phyloP scores from a whole-genome alignment of 2,329 filamentous ascomycete genomes.

The Eurotiales sp. region DNA sequence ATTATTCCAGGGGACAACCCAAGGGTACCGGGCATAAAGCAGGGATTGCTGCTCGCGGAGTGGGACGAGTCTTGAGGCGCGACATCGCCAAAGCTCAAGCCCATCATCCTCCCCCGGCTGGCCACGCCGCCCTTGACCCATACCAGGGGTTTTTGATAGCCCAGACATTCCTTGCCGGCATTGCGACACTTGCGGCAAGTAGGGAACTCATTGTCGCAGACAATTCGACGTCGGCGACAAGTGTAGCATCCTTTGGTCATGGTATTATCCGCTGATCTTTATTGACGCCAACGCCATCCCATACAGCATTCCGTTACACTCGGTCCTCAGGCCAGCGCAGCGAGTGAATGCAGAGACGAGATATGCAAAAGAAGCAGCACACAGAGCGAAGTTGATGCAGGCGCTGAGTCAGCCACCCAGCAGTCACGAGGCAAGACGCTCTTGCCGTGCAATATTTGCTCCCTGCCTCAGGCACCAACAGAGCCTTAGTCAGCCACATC shows the following conservation, averaged over 20 bases:
- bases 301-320: background rate
- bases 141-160: constrained; percentile 40
- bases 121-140: constrained; percentile 44
- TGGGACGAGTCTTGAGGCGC: constrained; percentile 13
- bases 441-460: no score
- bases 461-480: no score
- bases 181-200: constrained; percentile 41
- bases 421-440: no score
- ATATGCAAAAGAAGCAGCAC: no score
- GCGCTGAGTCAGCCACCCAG: background rate
- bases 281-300: background rate
- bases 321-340: no score
- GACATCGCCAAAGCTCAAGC: constrained; percentile 47
- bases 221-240: constrained; percentile 42
- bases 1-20: background rate
- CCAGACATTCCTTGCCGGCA: constrained; percentile 42
- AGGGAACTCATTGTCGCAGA: constrained; percentile 41
- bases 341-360: no score
- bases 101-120: constrained; percentile 50
- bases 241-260: constrained; percentile 44
- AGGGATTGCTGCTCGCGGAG: background rate
- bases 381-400: background rate
- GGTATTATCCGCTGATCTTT: constrained; percentile 12
- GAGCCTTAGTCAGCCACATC: no score
- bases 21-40: background rate